Conservation (phyloP, 2,329 filamentous ascomycete species). For the Ceratocystis smalleyi region DNA sequence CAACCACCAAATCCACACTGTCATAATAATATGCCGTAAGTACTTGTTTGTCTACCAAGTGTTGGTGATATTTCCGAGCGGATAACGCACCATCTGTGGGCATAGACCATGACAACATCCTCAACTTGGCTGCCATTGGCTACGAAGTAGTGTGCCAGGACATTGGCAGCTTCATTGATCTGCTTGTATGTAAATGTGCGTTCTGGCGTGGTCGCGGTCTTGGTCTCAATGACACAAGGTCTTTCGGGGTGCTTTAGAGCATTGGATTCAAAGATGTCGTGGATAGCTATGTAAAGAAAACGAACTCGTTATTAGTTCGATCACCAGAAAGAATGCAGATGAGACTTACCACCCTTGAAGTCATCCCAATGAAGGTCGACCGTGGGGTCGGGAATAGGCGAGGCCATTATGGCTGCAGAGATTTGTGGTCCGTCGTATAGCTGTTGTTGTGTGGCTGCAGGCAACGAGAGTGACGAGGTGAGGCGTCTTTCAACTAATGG, state of each 20-base stretch:
- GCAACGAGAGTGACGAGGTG: not conserved
- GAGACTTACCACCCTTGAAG: slow-evolving; percentile 34
- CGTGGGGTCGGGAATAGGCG: slow-evolving; percentile 45
- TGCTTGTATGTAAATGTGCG: slow-evolving; percentile 68
- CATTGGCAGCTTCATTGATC: slow-evolving; percentile 72
- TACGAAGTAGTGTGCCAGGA: slow-evolving; percentile 63
- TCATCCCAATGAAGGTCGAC: slow-evolving; percentile 51
- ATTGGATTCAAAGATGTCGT: slow-evolving; percentile 52
- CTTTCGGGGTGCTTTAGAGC: slow-evolving; percentile 51
- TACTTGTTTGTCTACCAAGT: not conserved
- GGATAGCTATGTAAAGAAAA: slow-evolving; percentile 35
- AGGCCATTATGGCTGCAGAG: slow-evolving; percentile 10
- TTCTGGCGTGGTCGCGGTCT: slow-evolving; percentile 31
- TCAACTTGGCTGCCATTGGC: slow-evolving; percentile 57
- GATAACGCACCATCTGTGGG: slow-evolving; percentile 49
- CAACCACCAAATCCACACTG: slow-evolving; percentile 44
- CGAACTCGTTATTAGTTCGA: not conserved
- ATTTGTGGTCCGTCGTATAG: not conserved
- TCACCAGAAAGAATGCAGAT: not conserved
- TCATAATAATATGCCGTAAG: slow-evolving; percentile 5
- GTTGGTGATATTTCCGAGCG: not conserved
- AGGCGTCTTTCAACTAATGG: not conserved
- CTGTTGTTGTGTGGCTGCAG: not conserved
- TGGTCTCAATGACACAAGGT: slow-evolving; percentile 36
- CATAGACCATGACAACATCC: slow-evolving; percentile 88